Conservation (phyloP, 805 yeast genomes). For the Kuraishia hungarica region DNA sequence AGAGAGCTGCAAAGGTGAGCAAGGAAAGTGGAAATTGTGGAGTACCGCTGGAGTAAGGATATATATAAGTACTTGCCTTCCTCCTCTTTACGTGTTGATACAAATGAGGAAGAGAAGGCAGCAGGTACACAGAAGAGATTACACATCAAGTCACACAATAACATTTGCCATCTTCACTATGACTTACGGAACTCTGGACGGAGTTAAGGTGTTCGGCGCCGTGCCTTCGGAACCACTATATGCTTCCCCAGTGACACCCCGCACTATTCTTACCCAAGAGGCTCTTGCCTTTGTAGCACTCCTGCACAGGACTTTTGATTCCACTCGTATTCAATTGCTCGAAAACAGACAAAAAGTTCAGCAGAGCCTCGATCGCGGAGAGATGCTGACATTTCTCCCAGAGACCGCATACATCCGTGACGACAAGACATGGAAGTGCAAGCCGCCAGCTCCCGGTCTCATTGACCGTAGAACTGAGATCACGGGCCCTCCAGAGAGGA, state of each 20-base stretch:
- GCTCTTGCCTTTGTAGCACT: slow-evolving; percentile 66
- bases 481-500: slow-evolving; percentile 81
- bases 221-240: slow-evolving; percentile 24
- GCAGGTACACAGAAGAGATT: no score
- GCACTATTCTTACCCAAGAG: slow-evolving; percentile 44
- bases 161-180: slow-evolving; percentile 7
- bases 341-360: slow-evolving; percentile 57
- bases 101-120: no score
- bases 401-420: slow-evolving; percentile 66
- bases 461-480: slow-evolving; percentile 72
- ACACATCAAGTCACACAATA: no score
- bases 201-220: slow-evolving; percentile 47
- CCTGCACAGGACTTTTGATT: slow-evolving; percentile 66
- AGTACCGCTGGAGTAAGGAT: not conserved
- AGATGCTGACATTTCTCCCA: slow-evolving; percentile 51
- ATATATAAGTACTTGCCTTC: not conserved
- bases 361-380: slow-evolving; percentile 51
- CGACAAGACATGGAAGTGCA: slow-evolving; percentile 71
- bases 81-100: no score
- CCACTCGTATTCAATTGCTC: slow-evolving; percentile 47
- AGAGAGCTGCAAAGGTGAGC: not conserved
- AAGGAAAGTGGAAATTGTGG: not conserved
- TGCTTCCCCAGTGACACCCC: slow-evolving; percentile 31
- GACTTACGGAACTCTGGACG: slow-evolving; percentile 34
- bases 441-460: slow-evolving; percentile 63